Percentiles rank a stretch among this genome's conserved stretches.
Evolutionary conservation across 306 rosid species (phyloP).

Genomic region (Quercus berberidifolia): DNA sequence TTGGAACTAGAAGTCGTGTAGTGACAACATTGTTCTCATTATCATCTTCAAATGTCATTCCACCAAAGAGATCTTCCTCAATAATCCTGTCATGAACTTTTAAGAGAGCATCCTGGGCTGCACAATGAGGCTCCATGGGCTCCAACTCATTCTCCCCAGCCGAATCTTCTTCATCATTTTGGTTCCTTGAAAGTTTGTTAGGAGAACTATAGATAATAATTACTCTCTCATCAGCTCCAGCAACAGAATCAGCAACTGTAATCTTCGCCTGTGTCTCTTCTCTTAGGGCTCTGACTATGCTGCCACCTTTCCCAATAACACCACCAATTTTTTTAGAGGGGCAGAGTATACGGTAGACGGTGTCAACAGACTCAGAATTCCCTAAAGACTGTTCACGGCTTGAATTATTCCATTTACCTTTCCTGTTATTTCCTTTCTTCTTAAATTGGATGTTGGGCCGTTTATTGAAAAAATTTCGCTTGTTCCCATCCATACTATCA

Average conservation of each 20-base stretch:
- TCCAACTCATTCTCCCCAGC: not conserved
- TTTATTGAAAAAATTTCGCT: slow-evolving; percentile 13
- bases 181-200: slow-evolving; percentile 9
- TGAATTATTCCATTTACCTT: slow-evolving; percentile 21
- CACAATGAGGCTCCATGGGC: slow-evolving; percentile 25
- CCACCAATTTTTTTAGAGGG: slow-evolving; percentile 36
- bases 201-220: slow-evolving; percentile 30
- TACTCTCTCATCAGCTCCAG: slow-evolving; percentile 33
- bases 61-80: slow-evolving; percentile 30
- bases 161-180: slow-evolving; percentile 12
- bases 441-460: slow-evolving; percentile 16
- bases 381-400: slow-evolving; percentile 4
- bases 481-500: slow-evolving; percentile 28
- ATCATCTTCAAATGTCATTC: slow-evolving; percentile 28
- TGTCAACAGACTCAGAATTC: slow-evolving; percentile 20
- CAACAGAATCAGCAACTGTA: slow-evolving; percentile 34
- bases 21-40: slow-evolving; percentile 19
- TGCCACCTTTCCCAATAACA: slow-evolving; percentile 38
- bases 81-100: slow-evolving; percentile 34
- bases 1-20: slow-evolving; percentile 31
- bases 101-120: slow-evolving; percentile 37
- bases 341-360: slow-evolving; percentile 31
- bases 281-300: slow-evolving; percentile 26
- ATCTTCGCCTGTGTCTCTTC: slow-evolving; percentile 33
- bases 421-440: slow-evolving; percentile 16